Conservation (phyloP, 2,329 filamentous ascomycete species). For the Pseudocercospora eumusae region DNA sequence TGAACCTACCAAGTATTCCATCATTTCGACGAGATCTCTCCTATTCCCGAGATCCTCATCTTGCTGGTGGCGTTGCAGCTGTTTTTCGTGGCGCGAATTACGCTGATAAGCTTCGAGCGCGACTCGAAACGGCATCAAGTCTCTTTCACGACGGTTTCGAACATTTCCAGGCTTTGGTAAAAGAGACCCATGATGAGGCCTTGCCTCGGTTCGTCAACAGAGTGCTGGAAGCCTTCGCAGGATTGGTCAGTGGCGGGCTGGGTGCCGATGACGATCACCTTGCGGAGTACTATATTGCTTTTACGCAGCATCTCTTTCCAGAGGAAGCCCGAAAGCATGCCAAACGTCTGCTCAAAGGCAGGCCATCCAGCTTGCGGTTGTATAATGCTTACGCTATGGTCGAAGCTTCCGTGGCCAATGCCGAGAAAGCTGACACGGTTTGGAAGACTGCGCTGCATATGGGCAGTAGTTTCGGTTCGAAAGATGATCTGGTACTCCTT, state of each 20-base stretch:
- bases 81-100: too few species aligned
- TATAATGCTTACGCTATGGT: constrained; percentile 80
- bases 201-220: constrained; percentile 40
- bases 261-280: constrained; percentile 54
- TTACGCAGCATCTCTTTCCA: constrained; percentile 60
- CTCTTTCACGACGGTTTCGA: constrained; percentile 22
- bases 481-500: constrained; percentile 49
- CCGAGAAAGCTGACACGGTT: constrained; percentile 62
- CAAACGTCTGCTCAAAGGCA: constrained; percentile 70
- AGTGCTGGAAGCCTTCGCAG: constrained; percentile 62
- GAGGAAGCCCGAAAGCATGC: constrained; percentile 65
- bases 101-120: background rate
- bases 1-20: constrained; percentile 54
- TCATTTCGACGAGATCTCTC: constrained; percentile 30
- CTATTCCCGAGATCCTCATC: constrained; percentile 19
- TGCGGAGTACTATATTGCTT: constrained; percentile 69
- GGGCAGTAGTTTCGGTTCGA: constrained; percentile 46
- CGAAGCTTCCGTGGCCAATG: constrained; percentile 62
- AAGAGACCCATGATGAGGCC: background rate
- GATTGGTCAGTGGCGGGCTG: constrained; percentile 17
- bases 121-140: background rate
- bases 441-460: constrained; percentile 67
- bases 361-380: constrained; percentile 63
- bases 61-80: background rate
- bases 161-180: constrained; percentile 4